Conservation (phyloP, 2,329 filamentous ascomycete genomes). For the Pseudophaeomoniella oleicola region DNA sequence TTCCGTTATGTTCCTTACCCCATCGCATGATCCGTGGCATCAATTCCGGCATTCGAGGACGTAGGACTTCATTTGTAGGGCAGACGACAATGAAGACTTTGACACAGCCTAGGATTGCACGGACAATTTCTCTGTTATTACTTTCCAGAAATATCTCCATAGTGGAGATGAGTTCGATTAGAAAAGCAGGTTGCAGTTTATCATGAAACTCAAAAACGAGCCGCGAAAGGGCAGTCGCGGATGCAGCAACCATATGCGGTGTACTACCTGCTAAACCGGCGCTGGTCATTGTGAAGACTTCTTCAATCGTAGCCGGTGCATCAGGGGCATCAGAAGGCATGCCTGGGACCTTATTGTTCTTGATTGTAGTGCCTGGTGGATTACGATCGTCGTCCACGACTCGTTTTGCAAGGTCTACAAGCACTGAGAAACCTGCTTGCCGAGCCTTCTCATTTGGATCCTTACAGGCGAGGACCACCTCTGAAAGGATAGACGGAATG, state of each 20-base stretch:
- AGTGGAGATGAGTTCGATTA: conserved; percentile 77
- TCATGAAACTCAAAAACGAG: conserved; percentile 78
- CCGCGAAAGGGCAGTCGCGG: conserved; percentile 89
- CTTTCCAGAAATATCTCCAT: conserved; percentile 94
- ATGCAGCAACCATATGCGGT: conserved; percentile 93
- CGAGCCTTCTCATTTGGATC: conserved; percentile 94
- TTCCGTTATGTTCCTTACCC: conserved; percentile 96
- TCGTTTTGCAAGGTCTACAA: conserved; percentile 75
- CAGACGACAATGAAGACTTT: conserved; percentile 88
- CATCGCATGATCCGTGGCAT: conserved; percentile 87
- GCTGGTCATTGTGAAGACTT: conserved; percentile 97
- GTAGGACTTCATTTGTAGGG: conserved; percentile 57
- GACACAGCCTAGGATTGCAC: conserved; percentile 86
- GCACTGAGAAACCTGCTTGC: conserved; percentile 74
- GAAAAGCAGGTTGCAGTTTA: conserved; percentile 51
- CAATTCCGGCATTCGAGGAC: conserved; percentile 53
- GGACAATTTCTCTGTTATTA: conserved; percentile 93
- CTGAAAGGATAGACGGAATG: conserved; percentile 77
- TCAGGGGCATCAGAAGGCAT: conserved; percentile 71
- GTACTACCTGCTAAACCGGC: conserved; percentile 85
- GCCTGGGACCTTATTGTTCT: conserved; percentile 73
- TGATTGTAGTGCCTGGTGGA: conserved; percentile 53
- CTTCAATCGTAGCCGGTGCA: conserved; percentile 70
- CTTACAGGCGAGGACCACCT: conserved; percentile 93
- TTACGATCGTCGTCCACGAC: conserved; percentile 51